Base-by-base conservation (phyloP, 768 basidiomycete genomes). In the Heimioporus sp. region DNA sequence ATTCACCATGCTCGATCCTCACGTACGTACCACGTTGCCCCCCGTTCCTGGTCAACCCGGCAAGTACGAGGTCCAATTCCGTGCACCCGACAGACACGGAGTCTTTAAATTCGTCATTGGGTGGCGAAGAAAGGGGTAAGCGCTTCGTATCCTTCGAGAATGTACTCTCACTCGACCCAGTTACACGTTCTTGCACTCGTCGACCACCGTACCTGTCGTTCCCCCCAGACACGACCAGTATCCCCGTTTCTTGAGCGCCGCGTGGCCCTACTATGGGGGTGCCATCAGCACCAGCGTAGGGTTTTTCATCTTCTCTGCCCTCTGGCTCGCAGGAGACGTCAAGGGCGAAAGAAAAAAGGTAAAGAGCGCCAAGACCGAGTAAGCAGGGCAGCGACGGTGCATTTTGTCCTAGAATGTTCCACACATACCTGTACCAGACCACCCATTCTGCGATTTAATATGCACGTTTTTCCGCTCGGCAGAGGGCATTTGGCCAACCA, bases 1-100 rank as follows among this genome's bases (percentile, higher is more conserved):
- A 61, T 98, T 98, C 67, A 96, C 93, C 19, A 99, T 99, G 97
- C 83, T 99, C 37, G 97, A 99, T 68, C 97, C 97, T 1, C 94
- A 97, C 69, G 74, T 98, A 53, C 91, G 97, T 34, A 92, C 85
- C 13, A 72, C 87, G 8, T 78, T 99, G 10, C 75, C 69, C 11
- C 77, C 87, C 11, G 80, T 83, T 10, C 48, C 73, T 5, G 80
- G 78, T 1, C 57, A 71, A 21, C 80, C 85, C 3, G 87, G 87
- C 20, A 76, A 79, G 59, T 98, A 94, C 73, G 78, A 82, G 13
- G 81, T 85, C n/a, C 81, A 81, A 13, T 96, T 99, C 84, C 85
- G 83, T 38, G 86, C 85, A 2, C 97, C 97, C 8, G 96, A 98
- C 70, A 79, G 95, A 48, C 97, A 99, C 65, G 97, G 97, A 20